phyloP scores from a whole-genome alignment of 2,329 filamentous ascomycete genomes.

The Apiospora aurea region DNA sequence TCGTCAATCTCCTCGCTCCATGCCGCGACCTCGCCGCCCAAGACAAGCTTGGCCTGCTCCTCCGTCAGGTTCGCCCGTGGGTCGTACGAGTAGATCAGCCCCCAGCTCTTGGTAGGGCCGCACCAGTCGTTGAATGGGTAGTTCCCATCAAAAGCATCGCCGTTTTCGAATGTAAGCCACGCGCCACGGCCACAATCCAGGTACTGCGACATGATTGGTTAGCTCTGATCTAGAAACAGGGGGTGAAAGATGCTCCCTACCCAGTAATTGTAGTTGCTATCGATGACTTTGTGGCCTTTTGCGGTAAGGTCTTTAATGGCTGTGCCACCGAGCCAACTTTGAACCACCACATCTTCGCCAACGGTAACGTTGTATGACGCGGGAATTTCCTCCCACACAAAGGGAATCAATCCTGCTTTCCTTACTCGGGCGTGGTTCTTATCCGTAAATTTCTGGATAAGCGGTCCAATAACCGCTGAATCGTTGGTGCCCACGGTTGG shows the following conservation, averaged over 20 bases:
- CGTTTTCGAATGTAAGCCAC: slow-evolving; percentile 76
- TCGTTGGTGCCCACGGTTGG: slow-evolving; percentile 74
- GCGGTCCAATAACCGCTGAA: slow-evolving; percentile 69
- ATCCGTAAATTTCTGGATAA: slow-evolving; percentile 81
- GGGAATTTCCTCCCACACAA: slow-evolving; percentile 91
- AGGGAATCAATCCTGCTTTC: slow-evolving; percentile 69
- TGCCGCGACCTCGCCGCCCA: slow-evolving; percentile 83
- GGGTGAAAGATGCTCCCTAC: slow-evolving; percentile 45
- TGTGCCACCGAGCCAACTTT: slow-evolving; percentile 75
- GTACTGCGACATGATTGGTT: slow-evolving; percentile 57
- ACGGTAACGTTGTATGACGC: slow-evolving; percentile 79
- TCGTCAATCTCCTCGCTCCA: slow-evolving; percentile 84
- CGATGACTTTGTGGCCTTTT: slow-evolving; percentile 74
- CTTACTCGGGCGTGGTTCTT: slow-evolving; percentile 71
- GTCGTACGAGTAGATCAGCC: slow-evolving; percentile 80
- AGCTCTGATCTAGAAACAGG: not conserved
- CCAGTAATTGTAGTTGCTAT: slow-evolving; percentile 80
- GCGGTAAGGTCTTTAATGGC: slow-evolving; percentile 67
- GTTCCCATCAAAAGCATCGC: slow-evolving; percentile 55
- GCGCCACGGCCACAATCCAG: slow-evolving; percentile 84
- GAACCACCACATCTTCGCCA: slow-evolving; percentile 74
- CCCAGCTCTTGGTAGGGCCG: slow-evolving; percentile 81
- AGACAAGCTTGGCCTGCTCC: slow-evolving; percentile 69
- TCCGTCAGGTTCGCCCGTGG: slow-evolving; percentile 69
- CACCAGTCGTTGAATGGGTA: slow-evolving; percentile 86